Evolutionary conservation across 78 protist species (phyloP).

Genomic region (Dictyostelium intermedium): DNA sequence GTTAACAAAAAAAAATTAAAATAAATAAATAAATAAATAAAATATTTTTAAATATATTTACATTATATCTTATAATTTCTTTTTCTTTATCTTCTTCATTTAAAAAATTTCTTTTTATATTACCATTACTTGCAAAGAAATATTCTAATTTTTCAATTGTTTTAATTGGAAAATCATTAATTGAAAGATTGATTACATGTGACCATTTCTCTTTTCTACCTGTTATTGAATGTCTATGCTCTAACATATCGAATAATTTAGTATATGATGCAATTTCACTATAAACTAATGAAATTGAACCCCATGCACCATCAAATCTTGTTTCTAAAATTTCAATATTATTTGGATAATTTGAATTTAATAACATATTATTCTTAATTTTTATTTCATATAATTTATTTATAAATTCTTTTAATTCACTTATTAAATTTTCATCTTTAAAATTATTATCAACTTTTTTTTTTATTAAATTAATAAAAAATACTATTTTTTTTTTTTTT

Average conservation of each 20-base stretch:
- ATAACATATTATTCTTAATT: background rate
- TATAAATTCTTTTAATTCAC: background rate
- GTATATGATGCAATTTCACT: slow-evolving; percentile 15
- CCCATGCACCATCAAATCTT: slow-evolving; percentile 35
- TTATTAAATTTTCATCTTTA: background rate
- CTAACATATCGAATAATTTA: slow-evolving; percentile 24
- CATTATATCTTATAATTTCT: background rate
- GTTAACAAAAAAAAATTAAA: background rate
- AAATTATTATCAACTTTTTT: slow-evolving; percentile 10
- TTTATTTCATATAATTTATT: background rate
- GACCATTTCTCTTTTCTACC: background rate
- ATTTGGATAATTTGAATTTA: background rate
- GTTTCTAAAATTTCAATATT: slow-evolving; percentile 7
- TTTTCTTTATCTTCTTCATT: background rate
- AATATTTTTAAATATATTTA: too few relatives aligned
- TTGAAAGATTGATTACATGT: slow-evolving; percentile 45
- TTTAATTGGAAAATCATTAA: slow-evolving; percentile 48
- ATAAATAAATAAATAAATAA: background rate
- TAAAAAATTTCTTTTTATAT: background rate
- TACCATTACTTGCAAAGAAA: background rate
- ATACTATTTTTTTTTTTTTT: background rate
- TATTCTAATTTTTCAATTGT: background rate
- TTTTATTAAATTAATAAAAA: too few relatives aligned
- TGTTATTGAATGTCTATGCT: background rate
- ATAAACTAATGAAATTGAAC: slow-evolving; percentile 40